Evolutionary conservation across 306 rosid species (phyloP), one percentile per base, ranked within the genome.

Genomic region (Cyamopsis tetragonoloba): DNA sequence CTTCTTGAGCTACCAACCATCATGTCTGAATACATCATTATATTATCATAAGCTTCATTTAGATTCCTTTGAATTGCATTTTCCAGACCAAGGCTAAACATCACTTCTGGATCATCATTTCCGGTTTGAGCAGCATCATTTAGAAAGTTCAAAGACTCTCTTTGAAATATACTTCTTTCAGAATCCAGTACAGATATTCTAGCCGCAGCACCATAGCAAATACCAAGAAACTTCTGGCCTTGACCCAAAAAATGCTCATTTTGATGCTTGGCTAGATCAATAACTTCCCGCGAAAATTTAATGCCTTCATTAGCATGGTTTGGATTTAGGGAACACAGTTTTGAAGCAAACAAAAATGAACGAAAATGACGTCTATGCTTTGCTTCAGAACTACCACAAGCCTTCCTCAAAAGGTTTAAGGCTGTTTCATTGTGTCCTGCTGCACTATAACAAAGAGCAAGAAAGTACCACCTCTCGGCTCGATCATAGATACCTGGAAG

Each of bases 391-490:
- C 77, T 74, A 74, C 96, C 93, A 20, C 87, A 82, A 51, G 81
- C 91, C 62, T 90, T 93, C 61, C 64, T 82, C 80, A 93, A 74
- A 71, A 93, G 86, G 82, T 82, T 90, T 73, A 88, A 49, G 35
- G 99, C 96, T 19, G 68, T 68, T 79, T 86, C 96, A 19, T 79
- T 66, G 11, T 81, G 72, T 57, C 95, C 96, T 19, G 86, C 88
- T 1, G 96, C 97, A 71, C 82, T 82, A 68, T 85, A 88, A 77
- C 97, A 93, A 53, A 93, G 97, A 67, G 99, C 95, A 46, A 93
- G 99, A 71, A 83, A 75, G 83, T 88, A 88, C 95, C 97, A 90
- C 70, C 85, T 83, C 74, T 90, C 90, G 4, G 86, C 82, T 74
- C 99, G 84, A 57, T 62, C 54, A 38, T 77, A 83, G 24, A 82